These are phyloP conservation scores for Phytopythium boreale DNA, from an alignment of 352 stramenopile species.

Conservation along the genomic window DNA sequence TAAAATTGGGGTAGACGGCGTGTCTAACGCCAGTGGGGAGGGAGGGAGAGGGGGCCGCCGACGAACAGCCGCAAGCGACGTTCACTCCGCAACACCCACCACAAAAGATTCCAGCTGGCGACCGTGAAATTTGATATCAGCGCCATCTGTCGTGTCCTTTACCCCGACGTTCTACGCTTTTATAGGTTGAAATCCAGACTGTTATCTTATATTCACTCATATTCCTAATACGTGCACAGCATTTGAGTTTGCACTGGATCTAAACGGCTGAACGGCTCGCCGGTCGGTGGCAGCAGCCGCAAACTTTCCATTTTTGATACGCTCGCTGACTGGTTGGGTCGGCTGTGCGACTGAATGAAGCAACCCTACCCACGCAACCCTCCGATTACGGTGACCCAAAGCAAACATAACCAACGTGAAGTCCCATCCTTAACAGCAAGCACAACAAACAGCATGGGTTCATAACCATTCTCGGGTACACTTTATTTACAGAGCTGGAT, in stretches of 20 bases:
- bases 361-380: neutral
- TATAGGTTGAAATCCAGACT: neutral
- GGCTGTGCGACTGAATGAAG: neutral
- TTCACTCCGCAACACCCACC: conserved; percentile 1
- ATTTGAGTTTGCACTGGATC: neutral
- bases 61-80: conserved; percentile 1
- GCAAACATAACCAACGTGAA: neutral
- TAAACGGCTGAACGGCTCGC: neutral
- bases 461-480: too few relatives aligned
- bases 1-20: neutral
- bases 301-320: conserved; percentile 1
- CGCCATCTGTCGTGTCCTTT: neutral
- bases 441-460: too few relatives aligned
- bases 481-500: neutral
- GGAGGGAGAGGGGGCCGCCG: neutral
- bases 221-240: neutral
- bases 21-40: conserved; percentile 7
- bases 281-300: neutral
- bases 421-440: too few relatives aligned
- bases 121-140: neutral
- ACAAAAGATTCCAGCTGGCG: conserved; percentile 2
- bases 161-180: neutral
- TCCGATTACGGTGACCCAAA: neutral
- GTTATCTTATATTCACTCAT: neutral
- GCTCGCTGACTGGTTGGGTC: neutral